Conservation (phyloP, 768 basidiomycete species). For the Cytidiella melzeri region DNA sequence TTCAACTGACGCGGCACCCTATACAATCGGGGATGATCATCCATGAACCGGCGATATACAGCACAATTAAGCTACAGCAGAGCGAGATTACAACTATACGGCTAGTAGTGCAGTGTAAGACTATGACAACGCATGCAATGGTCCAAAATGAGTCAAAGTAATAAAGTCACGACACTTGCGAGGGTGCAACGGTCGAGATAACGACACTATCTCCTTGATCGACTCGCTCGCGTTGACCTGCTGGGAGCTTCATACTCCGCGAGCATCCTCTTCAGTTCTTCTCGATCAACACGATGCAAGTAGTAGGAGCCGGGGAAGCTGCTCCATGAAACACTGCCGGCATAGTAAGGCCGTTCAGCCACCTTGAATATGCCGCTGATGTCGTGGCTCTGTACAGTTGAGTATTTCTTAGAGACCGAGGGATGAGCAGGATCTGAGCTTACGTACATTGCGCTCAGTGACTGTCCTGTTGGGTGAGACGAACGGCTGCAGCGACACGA, state of each 20-base stretch:
- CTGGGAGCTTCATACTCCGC: neutral
- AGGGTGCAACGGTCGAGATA: too few species aligned
- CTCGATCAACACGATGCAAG: constrained; percentile 69
- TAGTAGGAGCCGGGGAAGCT: constrained; percentile 66
- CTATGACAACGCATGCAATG: too few species aligned
- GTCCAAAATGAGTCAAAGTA: too few species aligned
- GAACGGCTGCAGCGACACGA: constrained; percentile 85
- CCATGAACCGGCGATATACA: too few species aligned
- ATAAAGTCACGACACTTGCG: too few species aligned
- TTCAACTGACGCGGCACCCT: too few species aligned
- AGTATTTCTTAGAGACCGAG: neutral
- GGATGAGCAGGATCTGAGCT: neutral
- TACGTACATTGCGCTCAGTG: constrained; percentile 74
- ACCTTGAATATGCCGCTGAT: constrained; percentile 82
- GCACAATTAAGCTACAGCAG: too few species aligned
- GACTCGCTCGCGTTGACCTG: neutral
- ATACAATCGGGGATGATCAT: too few species aligned
- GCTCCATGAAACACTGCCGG: constrained; percentile 81
- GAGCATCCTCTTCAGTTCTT: constrained; percentile 3
- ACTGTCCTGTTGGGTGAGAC: constrained; percentile 68
- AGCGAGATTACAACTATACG: too few species aligned
- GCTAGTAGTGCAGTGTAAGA: too few species aligned
- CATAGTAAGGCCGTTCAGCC: constrained; percentile 56
- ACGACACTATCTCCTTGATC: neutral
- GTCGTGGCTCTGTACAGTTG: constrained; percentile 66